These are phyloP conservation scores for Macrophomina tecta DNA, from an alignment of 2,329 filamentous ascomycete genomes.

Conservation along the genomic window DNA sequence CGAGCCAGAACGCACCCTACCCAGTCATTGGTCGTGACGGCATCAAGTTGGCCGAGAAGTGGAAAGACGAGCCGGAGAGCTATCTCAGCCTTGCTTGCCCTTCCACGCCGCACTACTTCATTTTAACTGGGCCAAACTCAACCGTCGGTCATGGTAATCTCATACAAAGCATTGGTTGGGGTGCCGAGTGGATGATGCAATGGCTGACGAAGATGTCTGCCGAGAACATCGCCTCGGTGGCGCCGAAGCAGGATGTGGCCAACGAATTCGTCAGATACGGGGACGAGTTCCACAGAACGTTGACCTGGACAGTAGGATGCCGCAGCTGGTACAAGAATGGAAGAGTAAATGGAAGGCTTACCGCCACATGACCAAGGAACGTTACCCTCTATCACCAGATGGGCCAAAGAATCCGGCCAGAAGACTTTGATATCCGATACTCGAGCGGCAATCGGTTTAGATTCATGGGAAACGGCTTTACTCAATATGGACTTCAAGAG, in stretches of 20 bases:
- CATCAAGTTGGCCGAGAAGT: conserved; percentile 47
- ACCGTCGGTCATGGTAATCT: conserved; percentile 41
- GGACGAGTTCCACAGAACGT: conserved; percentile 35
- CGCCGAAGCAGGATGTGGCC: background rate
- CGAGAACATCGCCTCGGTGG: conserved; percentile 4
- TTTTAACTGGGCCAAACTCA: conserved; percentile 48
- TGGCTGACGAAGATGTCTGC: conserved; percentile 29
- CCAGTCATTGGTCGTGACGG: conserved; percentile 50
- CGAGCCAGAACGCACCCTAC: conserved; percentile 51
- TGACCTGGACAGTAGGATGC: conserved; percentile 42
- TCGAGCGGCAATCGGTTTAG: conserved; percentile 49
- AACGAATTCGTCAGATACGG: background rate
- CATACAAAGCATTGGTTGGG: conserved; percentile 46
- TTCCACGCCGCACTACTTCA: conserved; percentile 51
- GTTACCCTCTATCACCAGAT: conserved; percentile 49
- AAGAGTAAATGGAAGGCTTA: conserved; percentile 41
- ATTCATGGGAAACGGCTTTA: conserved; percentile 53
- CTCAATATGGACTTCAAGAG: background rate
- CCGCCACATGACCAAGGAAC: conserved; percentile 57
- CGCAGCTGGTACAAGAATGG: conserved; percentile 42
- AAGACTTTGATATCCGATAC: conserved; percentile 51
- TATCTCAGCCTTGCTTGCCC: conserved; percentile 51
- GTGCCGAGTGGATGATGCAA: conserved; percentile 48
- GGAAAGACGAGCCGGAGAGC: conserved; percentile 45
- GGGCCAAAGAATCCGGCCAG: conserved; percentile 35